Evolutionary conservation across 257 asterid genomes (phyloP).

Genomic region (Solanum bulbocastanum): DNA sequence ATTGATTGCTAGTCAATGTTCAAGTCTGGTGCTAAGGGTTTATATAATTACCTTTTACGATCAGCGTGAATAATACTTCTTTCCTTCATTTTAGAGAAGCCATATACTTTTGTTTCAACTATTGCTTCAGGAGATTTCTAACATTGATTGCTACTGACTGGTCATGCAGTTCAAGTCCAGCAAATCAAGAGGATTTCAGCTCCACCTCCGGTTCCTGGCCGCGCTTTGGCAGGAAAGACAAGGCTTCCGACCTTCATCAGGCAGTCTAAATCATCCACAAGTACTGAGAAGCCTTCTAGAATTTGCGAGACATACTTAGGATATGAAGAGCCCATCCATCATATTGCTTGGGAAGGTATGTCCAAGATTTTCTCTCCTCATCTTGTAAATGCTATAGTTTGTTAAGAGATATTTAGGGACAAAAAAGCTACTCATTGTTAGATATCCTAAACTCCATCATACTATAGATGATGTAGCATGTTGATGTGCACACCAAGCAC

Average conservation of each 20-base stretch:
- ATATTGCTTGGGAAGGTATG: conserved; percentile 5
- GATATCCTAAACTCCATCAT: background rate
- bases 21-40: background rate
- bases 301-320: background rate
- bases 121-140: background rate
- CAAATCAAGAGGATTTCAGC: background rate
- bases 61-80: background rate
- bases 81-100: background rate
- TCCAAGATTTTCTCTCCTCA: background rate
- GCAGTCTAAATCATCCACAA: background rate
- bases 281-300: background rate
- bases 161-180: background rate
- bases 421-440: background rate
- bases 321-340: background rate
- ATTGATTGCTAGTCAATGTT: background rate
- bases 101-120: background rate
- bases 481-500: background rate
- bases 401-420: background rate
- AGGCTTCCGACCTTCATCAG: background rate
- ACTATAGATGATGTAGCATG: background rate
- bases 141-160: background rate
- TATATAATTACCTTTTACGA: background rate
- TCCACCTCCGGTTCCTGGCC: background rate
- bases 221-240: background rate
- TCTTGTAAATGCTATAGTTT: background rate